These are phyloP conservation scores for Amphicarpaea edgeworthii DNA, from an alignment of 306 rosid species.

Conservation along the genomic window DNA sequence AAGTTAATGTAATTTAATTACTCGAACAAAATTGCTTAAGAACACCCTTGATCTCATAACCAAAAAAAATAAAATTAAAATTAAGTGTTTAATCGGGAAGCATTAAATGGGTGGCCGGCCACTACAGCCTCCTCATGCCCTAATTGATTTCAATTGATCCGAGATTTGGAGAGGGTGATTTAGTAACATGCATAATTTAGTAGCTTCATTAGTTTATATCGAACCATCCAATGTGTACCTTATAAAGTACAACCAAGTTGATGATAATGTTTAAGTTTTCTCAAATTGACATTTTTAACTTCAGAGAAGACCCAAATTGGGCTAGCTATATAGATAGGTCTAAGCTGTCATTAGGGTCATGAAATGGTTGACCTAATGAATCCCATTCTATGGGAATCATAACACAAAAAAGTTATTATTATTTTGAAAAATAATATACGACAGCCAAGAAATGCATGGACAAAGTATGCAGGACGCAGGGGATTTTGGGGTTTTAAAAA, in stretches of 20 bases:
- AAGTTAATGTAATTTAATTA: too few species aligned
- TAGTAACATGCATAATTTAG: slow-evolving; percentile 19
- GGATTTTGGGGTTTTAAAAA: slow-evolving; percentile 34
- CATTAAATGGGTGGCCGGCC: slow-evolving; percentile 36
- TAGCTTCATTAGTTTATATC: neutral
- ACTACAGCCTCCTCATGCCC: neutral
- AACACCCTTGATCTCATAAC: too few species aligned
- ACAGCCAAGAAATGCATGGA: slow-evolving; percentile 32
- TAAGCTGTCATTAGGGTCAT: slow-evolving; percentile 52
- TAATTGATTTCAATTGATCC: slow-evolving; percentile 35
- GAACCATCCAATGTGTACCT: slow-evolving; percentile 2
- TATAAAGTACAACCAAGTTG: slow-evolving; percentile 42
- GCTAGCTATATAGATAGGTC: too few species aligned
- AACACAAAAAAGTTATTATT: slow-evolving; percentile 19
- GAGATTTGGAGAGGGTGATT: neutral
- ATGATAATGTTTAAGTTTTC: neutral
- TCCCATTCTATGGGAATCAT: slow-evolving; percentile 43
- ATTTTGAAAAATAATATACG: slow-evolving; percentile 14
- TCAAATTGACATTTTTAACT: neutral
- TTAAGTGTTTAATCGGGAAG: neutral
- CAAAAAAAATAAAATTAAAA: too few species aligned
- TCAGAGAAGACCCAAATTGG: slow-evolving; percentile 8
- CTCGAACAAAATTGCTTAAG: too few species aligned
- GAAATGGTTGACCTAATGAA: slow-evolving; percentile 45
- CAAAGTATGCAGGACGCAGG: slow-evolving; percentile 34